Evolutionary conservation across 305 asterid species (phyloP).

Genomic region (Fraxinus xanthoxyloides): DNA sequence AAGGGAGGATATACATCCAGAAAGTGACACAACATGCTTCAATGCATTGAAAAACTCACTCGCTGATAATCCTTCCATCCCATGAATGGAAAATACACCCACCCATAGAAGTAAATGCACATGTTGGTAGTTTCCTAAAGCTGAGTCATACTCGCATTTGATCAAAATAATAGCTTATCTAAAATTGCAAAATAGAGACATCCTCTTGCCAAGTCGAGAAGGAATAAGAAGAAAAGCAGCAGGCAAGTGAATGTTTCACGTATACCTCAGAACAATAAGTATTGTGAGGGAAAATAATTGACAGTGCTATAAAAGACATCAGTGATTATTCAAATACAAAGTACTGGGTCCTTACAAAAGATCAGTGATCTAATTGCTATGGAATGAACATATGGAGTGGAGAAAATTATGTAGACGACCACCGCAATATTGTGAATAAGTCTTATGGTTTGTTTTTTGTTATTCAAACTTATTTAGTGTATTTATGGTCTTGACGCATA

Average conservation of each 20-base stretch:
- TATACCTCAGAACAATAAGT: not conserved
- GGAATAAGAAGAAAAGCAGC: not conserved
- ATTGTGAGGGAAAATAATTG: not conserved
- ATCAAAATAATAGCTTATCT: not conserved
- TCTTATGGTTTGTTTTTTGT: not conserved
- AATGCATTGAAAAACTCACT: not conserved
- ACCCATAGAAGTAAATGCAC: not conserved
- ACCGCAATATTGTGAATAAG: not conserved
- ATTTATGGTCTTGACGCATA: not conserved
- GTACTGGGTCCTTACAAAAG: not conserved
- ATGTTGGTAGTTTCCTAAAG: not conserved
- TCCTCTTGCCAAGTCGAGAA: not conserved
- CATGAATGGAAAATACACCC: not conserved
- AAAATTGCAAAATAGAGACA: not conserved
- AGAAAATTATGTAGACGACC: not conserved
- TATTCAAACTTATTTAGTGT: not conserved
- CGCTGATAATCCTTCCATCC: not conserved
- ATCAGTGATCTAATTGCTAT: not conserved
- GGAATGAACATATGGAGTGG: not conserved
- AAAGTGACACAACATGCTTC: not conserved
- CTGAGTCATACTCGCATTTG: not conserved
- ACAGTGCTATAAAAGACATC: not conserved
- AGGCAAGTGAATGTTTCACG: not conserved
- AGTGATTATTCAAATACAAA: not conserved
- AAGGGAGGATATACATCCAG: conserved; percentile 2